Evolutionary conservation across 176 grass and related monocot species (phyloP).

Genomic region (Chrysopogon serrulatus): DNA sequence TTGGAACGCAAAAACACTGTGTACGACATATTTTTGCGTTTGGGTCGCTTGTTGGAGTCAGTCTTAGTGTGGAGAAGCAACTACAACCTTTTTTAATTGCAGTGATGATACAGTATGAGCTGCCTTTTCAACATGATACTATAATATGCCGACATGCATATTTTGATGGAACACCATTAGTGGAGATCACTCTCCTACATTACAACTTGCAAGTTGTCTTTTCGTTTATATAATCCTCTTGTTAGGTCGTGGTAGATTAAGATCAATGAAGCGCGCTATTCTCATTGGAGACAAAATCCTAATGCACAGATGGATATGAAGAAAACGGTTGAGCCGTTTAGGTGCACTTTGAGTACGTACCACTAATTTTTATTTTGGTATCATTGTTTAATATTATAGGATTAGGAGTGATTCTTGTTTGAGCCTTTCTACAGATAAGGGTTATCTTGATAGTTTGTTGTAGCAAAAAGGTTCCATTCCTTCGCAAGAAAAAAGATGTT

Average conservation of each 20-base stretch:
- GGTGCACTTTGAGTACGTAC: not conserved
- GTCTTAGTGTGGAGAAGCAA: constrained; percentile 15
- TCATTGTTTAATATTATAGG: not conserved
- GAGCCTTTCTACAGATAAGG: not conserved
- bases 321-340: not conserved
- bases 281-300: not conserved
- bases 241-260: constrained; percentile 16
- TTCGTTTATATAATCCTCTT: constrained; percentile 17
- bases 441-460: not conserved
- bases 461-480: not conserved
- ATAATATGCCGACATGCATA: too few relatives aligned
- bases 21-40: too few relatives aligned
- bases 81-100: constrained; percentile 10
- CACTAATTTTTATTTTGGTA: not conserved
- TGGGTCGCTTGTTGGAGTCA: too few relatives aligned
- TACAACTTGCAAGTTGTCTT: not conserved
- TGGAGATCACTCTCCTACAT: not conserved
- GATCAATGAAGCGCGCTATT: not conserved
- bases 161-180: constrained; percentile 8
- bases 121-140: constrained; percentile 23
- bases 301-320: not conserved
- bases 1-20: too few relatives aligned
- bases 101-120: constrained; percentile 25
- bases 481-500: not conserved
- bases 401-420: not conserved